phyloP scores from a whole-genome alignment of 2,329 filamentous ascomycete species.

The Diplodia intermedia region DNA sequence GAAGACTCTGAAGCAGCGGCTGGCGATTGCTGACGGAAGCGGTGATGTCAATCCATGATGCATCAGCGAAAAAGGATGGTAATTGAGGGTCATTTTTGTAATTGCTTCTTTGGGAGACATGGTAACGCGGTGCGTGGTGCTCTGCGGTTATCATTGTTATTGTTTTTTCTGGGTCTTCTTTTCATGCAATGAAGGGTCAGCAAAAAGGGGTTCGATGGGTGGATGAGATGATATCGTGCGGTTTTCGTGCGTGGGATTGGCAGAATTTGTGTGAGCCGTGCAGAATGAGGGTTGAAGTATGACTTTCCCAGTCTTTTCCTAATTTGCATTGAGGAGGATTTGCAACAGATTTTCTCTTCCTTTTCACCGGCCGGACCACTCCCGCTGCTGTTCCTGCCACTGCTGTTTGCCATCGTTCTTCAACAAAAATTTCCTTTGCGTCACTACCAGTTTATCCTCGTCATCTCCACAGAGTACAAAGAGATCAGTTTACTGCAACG shows the following conservation, averaged over 20 bases:
- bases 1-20: constrained; percentile 58
- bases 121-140: not conserved
- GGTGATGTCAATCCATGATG: constrained; percentile 26
- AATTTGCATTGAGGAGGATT: not conserved
- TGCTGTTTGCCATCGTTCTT: not conserved
- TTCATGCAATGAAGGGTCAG: not conserved
- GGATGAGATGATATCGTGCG: not conserved
- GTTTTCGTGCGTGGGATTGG: not conserved
- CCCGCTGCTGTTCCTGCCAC: not conserved
- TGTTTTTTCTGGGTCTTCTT: not conserved
- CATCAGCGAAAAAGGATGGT: not conserved
- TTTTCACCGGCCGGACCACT: not conserved
- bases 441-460: not conserved
- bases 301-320: not conserved
- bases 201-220: not conserved
- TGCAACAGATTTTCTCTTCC: not conserved
- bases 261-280: not conserved
- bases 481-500: not conserved
- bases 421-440: not conserved
- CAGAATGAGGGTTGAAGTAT: not conserved
- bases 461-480: not conserved
- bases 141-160: constrained; percentile 1
- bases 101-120: not conserved
- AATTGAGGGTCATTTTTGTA: constrained; percentile 20
- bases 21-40: constrained; percentile 56